Base-by-base conservation (phyloP, 768 basidiomycete genomes). In the Serendipita vermifera region DNA sequence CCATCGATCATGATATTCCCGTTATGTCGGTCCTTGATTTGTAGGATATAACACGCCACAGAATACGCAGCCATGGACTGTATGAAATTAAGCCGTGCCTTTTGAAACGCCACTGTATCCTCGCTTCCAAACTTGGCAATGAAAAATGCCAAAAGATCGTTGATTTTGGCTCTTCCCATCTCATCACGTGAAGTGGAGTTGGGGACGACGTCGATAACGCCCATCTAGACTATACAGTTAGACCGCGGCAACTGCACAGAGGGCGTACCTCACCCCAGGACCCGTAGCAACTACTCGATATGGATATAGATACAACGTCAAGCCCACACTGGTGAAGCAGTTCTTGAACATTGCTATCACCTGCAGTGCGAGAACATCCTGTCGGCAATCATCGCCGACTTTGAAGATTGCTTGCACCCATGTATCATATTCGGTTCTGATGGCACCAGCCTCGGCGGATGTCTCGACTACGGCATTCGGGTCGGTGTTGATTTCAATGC, bases 1-100 rank as follows among this genome's bases (percentile, higher is more conserved):
- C 86, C 91, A 66, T 98, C 96, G 58, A 99, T 93, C 94, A 99
- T 97, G 66, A 99, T 98, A 67, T 99, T 99, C 27, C 96, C 96
- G 64, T 99, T 99, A 68, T 99, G 96, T 35, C 96, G 73, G 66
- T 99, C 96, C 71, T 99, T 99, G 72, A 99, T 93, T 69, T 99
- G 96, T 39, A 98, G 70, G 61, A 99, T 91, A 67, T 96, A 98
- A 68, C 94, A 98, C 5, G 92, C 90, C 24, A 98, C 85, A 31
- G 94, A 98, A 69, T 99, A 99, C 7, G 92, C 96, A 0, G 96
- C 94, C 96, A 98, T 99, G 2, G 91, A 94, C 66, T 96, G 93
- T 57, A 99, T 89, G 66, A 99, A 99, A 69, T 97, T 96, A 59
- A 87, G 75, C 15, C 92, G 83, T 39, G 96, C 96, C 60, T 79